These are phyloP conservation scores for Beauveria sp. DNA, from an alignment of 2,329 filamentous ascomycete species.

Conservation along the genomic window DNA sequence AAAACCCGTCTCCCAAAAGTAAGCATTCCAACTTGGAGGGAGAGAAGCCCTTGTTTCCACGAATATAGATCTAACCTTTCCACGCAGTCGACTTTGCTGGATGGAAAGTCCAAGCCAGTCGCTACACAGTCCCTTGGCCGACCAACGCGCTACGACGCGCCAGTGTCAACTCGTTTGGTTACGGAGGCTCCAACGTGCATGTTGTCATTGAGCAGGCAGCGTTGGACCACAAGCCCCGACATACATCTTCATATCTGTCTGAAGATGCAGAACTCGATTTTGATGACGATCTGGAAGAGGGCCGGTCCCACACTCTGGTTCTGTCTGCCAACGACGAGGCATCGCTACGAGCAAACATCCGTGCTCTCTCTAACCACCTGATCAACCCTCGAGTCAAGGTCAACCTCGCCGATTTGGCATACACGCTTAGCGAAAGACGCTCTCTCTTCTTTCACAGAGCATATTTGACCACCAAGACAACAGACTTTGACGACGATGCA, in stretches of 20 bases:
- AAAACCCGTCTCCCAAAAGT: background rate
- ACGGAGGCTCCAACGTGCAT: slow-evolving; percentile 36
- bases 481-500: background rate
- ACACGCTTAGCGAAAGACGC: slow-evolving; percentile 21
- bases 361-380: slow-evolving; percentile 16
- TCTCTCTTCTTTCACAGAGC: slow-evolving; percentile 16
- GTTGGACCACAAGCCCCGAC: background rate
- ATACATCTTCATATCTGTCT: background rate
- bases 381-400: slow-evolving; percentile 19
- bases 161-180: slow-evolving; percentile 36
- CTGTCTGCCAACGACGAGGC: slow-evolving; percentile 15
- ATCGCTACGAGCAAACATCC: slow-evolving; percentile 12
- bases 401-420: slow-evolving; percentile 19
- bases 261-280: background rate
- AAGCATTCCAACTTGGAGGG: slow-evolving; percentile 9
- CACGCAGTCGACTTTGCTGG: slow-evolving; percentile 28
- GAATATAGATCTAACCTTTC: slow-evolving; percentile 14
- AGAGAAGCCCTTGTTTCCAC: slow-evolving; percentile 14
- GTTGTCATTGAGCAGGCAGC: slow-evolving; percentile 23
- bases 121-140: slow-evolving; percentile 27
- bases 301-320: slow-evolving; percentile 2
- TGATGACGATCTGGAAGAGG: background rate
- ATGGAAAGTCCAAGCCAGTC: slow-evolving; percentile 20
- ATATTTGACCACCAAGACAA: slow-evolving; percentile 14
- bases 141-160: slow-evolving; percentile 13